Evolutionary conservation across 306 rosid genomes (phyloP), one percentile per base, ranked within the genome.

Genomic region (Acacia confusa): DNA sequence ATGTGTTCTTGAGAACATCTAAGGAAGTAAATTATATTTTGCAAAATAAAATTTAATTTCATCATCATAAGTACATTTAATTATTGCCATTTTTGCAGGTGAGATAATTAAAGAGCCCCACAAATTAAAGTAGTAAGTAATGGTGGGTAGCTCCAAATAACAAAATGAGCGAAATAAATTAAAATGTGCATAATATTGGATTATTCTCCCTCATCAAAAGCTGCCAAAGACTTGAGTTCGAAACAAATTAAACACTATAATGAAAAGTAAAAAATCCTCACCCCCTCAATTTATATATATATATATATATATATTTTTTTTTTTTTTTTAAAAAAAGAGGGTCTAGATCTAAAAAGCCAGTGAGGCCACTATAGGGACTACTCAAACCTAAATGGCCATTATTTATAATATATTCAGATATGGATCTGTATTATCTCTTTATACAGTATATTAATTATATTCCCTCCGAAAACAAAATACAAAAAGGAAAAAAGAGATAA

Each of bases 171-270:
- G 72, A 82, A 76, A 65, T 48, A 55, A 19, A 43, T 43, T 36
- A 15, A 38, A 66, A 38, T 25, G n/a, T 36, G 41, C 60, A 53
- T 8, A 14, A 60, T 25, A 60, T 79, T 70, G 70, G 78, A 76
- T 76, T 76, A 76, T 84, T 87, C 88, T 58, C 20, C 47, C 12
- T 27, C 17, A 24, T 60, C 53, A 79, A 41, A 82, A 84, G 30
- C 52, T 71, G 84, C 86, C 90, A 87, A 82, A 75, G 43, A 82
- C 82, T 79, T 30, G 9, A 28, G 75, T 72, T 76, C 79, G 28
- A 28, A 15, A 81, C 36, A 60, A 20, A 78, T 34, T 5, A 34
- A 34, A 4, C 0, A 34, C 38, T 40, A 70, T 27, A 70, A 72
- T 22, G 55, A 30, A 72, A 69, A 79, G 82, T 82, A 69, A 84